Base-by-base conservation (phyloP, 345 rosid genomes). In the Noccaea caerulescens region DNA sequence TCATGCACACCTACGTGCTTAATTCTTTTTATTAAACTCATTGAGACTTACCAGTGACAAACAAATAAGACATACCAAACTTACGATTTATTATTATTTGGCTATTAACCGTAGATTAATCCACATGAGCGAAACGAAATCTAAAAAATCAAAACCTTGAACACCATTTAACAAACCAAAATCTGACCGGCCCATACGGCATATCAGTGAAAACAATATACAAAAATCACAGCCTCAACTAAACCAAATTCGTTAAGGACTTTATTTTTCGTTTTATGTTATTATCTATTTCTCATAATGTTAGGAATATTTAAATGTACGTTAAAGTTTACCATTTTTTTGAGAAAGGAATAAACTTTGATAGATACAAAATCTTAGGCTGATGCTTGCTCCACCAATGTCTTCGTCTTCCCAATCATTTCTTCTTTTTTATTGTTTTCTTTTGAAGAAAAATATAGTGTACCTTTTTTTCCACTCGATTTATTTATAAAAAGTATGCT, bases 331-430 rank as follows among this genome's bases (percentile, higher is more conserved):
- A 66, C 42, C 12, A 10, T n/a, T 57, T 42, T 50, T 63, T 16
- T 45, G 55, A 72, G 68, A 67, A 66, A 75, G 54, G 75, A 76
- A 76, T 69, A 69, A 63, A 68, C 66, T 76, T 76, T 76, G 70
- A 50, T 62, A 46, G 65, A 69, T 76, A 76, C 79, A 76, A 76
- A 76, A 75, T 68, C 74, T 68, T 54, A 69, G 63, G 75, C 33
- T 81, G 88, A 88, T 87, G 82, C 85, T 81, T 76, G 80, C 81
- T 86, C 87, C 80, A 86, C 85, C 76, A 82, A 80, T 87, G 84
- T 80, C 71, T 86, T 84, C 85, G 14, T 75, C 69, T 68, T 75
- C 56, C 69, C 74, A 45, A 75, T 75, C 80, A 76, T 72, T 82
- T 78, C 77, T 69, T 72, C 74, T 81, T 79, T 77, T 66, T 59